These are phyloP conservation scores for Claviceps capensis DNA, from an alignment of 2,329 filamentous ascomycete genomes.

Conservation along the genomic window DNA sequence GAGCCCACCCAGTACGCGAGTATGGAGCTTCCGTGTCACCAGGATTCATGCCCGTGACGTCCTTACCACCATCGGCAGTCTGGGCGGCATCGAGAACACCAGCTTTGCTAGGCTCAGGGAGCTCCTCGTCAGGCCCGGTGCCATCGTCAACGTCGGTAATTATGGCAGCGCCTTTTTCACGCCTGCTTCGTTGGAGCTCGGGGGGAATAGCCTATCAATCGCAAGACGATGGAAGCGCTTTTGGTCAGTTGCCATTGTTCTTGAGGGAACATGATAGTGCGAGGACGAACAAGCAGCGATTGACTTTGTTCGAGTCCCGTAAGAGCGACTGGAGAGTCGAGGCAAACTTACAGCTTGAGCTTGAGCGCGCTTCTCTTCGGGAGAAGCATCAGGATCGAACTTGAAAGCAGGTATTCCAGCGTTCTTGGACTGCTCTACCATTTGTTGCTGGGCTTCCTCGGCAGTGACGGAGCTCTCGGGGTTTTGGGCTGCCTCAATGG, in stretches of 20 bases:
- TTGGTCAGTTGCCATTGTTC: background rate
- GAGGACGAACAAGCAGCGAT: too few relatives aligned
- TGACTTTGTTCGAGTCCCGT: background rate
- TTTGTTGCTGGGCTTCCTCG: conserved; percentile 56
- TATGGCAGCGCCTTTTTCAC: conserved; percentile 50
- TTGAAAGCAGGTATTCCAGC: conserved; percentile 69
- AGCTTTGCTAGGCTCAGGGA: conserved; percentile 60
- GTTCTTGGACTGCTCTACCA: conserved; percentile 65
- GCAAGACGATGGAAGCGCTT: background rate
- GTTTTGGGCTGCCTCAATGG: conserved; percentile 62
- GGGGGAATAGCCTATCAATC: conserved; percentile 20
- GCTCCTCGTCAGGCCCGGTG: conserved; percentile 55
- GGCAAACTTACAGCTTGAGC: conserved; percentile 52
- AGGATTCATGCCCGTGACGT: conserved; percentile 35
- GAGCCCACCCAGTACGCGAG: conserved; percentile 68
- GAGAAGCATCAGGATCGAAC: conserved; percentile 75
- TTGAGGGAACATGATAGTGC: background rate
- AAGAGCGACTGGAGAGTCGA: background rate
- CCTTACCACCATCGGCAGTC: conserved; percentile 32
- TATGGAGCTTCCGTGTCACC: conserved; percentile 36
- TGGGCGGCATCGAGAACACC: conserved; percentile 46
- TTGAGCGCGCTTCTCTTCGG: conserved; percentile 73
- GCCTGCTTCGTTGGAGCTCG: conserved; percentile 22
- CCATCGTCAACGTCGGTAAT: conserved; percentile 70
- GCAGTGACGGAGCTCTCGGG: conserved; percentile 53